Base-by-base conservation (phyloP, 345 rosid genomes). In the Brassica rapa region DNA sequence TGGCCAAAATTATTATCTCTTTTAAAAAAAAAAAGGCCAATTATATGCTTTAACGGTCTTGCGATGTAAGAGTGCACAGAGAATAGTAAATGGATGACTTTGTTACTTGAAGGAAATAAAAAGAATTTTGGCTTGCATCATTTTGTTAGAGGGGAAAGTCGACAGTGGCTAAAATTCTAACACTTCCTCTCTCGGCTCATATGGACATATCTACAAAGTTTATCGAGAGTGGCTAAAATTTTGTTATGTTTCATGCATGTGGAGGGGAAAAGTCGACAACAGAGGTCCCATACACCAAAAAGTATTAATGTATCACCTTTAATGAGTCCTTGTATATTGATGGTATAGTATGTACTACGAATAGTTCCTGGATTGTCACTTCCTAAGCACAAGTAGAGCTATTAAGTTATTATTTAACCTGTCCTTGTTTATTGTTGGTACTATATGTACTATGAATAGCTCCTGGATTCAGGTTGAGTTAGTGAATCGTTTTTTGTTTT, bases 231-330 rank as follows among this genome's bases (percentile, higher is more conserved):
- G 9, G 32, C 16, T 29, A 66, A 10, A 25, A 35, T 0, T 11
- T 12, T 30, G 21, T 24, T 46, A 14, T 3, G 43, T 56, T 75
- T 25, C 56, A 66, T 9, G 49, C 10, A 32, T n/a, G 0, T 16
- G 30, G 9, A 57, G 1, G 67, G 32, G 7, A 37, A 24, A 24
- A 64, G 4, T 24, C 8, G 67, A 68, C 68, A 60, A 10, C 33
- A 4, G 8, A 30, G 74, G 74, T 76, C 69, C 69, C 74, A 61
- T 60, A 55, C 33, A 39, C 30, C 4, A 39, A 67, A 32, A 37
- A 7, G 21, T 16, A 55, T 9, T 9, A 7, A 75, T 14, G 10
- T 25, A 66, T n/a, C n/a, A n/a, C n/a, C n/a, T n/a, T n/a, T n/a
- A n/a, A n/a, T n/a, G n/a, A n/a, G n/a, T n/a, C n/a, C n/a, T n/a